phyloP scores from a whole-genome alignment of 225 moss, liverwort and hornwort genomes.

The Polytrichum commune region DNA sequence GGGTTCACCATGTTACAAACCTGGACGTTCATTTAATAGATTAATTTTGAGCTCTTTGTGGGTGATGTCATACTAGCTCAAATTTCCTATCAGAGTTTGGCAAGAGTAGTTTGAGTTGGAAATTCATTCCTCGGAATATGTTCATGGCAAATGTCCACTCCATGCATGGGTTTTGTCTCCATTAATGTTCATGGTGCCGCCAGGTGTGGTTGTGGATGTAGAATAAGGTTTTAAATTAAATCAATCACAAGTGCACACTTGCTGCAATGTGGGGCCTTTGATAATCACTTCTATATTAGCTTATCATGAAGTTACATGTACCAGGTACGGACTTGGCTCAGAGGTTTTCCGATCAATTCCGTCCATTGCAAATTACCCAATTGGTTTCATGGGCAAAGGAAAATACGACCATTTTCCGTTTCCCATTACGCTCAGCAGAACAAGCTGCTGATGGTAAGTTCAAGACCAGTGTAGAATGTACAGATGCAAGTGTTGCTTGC shows the following conservation, averaged over 20 bases:
- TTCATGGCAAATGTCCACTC: background rate
- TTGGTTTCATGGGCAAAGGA: constrained; percentile 51
- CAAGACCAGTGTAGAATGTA: constrained; percentile 43
- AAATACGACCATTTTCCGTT: constrained; percentile 70
- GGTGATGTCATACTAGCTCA: too few relatives aligned
- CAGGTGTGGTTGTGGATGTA: too few relatives aligned
- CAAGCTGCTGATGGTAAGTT: constrained; percentile 45
- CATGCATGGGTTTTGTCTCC: too few relatives aligned
- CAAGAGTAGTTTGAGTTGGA: too few relatives aligned
- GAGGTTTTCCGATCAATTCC: constrained; percentile 80
- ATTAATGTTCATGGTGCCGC: too few relatives aligned
- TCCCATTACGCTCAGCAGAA: constrained; percentile 60
- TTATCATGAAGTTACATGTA: background rate
- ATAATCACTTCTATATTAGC: background rate
- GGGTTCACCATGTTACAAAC: too few relatives aligned
- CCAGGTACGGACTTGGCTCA: constrained; percentile 72
- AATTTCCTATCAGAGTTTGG: too few relatives aligned
- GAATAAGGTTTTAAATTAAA: too few relatives aligned
- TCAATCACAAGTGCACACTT: too few relatives aligned
- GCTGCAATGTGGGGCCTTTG: too few relatives aligned
- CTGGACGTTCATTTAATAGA: too few relatives aligned
- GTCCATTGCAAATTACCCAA: constrained; percentile 54
- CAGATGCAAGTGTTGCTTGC: constrained; percentile 54
- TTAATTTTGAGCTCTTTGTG: too few relatives aligned
- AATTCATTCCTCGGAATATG: background rate